Conservation (phyloP, 1,139 yeast genomes). For the Wickerhamomyces sp. region DNA sequence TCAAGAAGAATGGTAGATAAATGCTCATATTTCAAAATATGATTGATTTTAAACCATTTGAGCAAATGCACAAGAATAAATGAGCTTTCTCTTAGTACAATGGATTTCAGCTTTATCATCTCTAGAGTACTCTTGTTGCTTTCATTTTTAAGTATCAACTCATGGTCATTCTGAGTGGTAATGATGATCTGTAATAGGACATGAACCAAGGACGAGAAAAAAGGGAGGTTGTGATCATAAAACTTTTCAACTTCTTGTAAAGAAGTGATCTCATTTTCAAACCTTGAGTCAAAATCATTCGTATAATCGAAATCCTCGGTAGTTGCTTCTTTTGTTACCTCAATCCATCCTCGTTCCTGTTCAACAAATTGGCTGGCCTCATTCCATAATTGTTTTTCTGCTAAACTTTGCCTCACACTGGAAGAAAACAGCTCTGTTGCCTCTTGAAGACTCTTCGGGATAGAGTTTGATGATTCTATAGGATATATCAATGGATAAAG, state of each 20-base stretch:
- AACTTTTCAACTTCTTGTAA: constrained; percentile 57
- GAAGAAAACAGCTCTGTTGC: constrained; percentile 63
- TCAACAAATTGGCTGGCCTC: constrained; percentile 67
- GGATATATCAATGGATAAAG: constrained; percentile 83
- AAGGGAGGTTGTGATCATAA: constrained; percentile 48
- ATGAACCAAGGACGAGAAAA: constrained; percentile 57
- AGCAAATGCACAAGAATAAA: constrained; percentile 49
- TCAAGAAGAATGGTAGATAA: constrained; percentile 72
- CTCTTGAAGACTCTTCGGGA: constrained; percentile 76
- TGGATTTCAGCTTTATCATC: constrained; percentile 56
- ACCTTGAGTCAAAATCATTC: constrained; percentile 12
- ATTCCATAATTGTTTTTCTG: constrained; percentile 64
- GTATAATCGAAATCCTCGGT: constrained; percentile 13
- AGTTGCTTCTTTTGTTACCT: constrained; percentile 16
- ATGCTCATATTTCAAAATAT: constrained; percentile 75
- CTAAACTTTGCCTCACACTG: constrained; percentile 57
- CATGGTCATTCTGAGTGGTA: constrained; percentile 36
- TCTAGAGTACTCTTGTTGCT: constrained; percentile 37
- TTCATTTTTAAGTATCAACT: constrained; percentile 5
- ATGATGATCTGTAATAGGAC: constrained; percentile 62
- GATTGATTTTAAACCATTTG: constrained; percentile 77
- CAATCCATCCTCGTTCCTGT: constrained; percentile 69
- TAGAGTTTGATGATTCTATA: constrained; percentile 29
- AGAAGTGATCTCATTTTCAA: constrained; percentile 35
- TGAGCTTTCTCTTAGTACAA: constrained; percentile 58